These are phyloP conservation scores for Fagopyrum tataricum DNA, from an alignment of 148 eudicot species.

Conservation along the genomic window DNA sequence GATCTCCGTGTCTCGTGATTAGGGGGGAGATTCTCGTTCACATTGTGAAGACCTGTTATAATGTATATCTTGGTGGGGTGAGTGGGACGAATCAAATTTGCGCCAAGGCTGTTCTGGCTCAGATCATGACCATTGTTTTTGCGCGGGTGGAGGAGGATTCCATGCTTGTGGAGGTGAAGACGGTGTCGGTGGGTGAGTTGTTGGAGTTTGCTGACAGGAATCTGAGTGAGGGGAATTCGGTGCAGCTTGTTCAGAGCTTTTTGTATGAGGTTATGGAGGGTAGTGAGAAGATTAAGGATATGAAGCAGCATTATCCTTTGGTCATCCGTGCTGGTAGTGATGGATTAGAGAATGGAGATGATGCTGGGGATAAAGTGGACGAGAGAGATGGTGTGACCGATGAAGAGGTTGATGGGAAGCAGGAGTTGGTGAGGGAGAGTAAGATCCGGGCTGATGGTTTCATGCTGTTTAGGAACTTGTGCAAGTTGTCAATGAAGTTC, in stretches of 20 bases:
- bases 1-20: conserved; percentile 49
- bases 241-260: conserved; percentile 63
- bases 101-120: conserved; percentile 88
- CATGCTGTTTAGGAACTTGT: conserved; percentile 73
- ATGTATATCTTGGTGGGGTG: conserved; percentile 70
- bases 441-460: conserved; percentile 82
- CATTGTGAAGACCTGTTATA: conserved; percentile 77
- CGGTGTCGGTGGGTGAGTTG: conserved; percentile 56
- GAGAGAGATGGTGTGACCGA: conserved; percentile 9
- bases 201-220: conserved; percentile 84
- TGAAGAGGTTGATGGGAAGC: conserved; percentile 26
- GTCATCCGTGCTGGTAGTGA: background rate
- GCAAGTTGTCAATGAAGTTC: conserved; percentile 95
- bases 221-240: conserved; percentile 87
- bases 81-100: conserved; percentile 96
- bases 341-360: conserved; percentile 19
- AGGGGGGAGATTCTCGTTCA: conserved; percentile 65
- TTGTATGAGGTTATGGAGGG: conserved; percentile 61
- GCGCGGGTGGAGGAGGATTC: conserved; percentile 61
- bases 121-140: conserved; percentile 73
- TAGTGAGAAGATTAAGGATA: conserved; percentile 30
- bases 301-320: conserved; percentile 15
- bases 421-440: conserved; percentile 26
- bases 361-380: conserved; percentile 20
- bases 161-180: conserved; percentile 31